Evolutionary conservation across 768 basidiomycete species (phyloP), one percentile per base, ranked within the genome.

Genomic region (Glaciozyma martinii): DNA sequence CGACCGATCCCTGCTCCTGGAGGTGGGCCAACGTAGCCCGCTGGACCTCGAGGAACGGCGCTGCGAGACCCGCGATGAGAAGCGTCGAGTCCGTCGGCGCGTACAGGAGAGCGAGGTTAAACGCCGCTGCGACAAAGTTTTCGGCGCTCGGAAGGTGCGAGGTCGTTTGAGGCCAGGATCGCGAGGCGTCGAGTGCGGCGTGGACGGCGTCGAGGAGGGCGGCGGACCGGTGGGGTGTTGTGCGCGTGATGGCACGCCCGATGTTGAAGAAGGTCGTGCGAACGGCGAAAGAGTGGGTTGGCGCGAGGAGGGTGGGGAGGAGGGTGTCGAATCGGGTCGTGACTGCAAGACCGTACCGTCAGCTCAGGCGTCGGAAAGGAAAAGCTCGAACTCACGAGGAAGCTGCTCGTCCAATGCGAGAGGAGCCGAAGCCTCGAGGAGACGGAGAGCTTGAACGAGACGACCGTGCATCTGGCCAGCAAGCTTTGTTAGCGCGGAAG

Each of bases 71-170:
- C 12, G 50, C 65, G 10, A 29, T 21, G 7, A 59, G 10, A 37
- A 70, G 68, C 4, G n/a, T 40, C 7, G 40, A n/a, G 3, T n/a
- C n/a, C 13, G 42, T 27, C 8, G 56, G 56, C 15, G 15, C 40
- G 42, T 43, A 44, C 13, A 56, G 44, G 21, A 53, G 65, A 5
- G 53, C 27, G 40, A 70, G 33, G 52, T 46, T 4, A 60, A 56
- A n/a, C 53, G 37, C n/a, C 53, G 65, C 44, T 7, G 58, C 29
- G 21, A 59, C 46, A 42, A 55, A 62, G 23, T 66, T 66, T 29
- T 70, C 65, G 0, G 65, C 62, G 12, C 60, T 46, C 0, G 68
- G 68, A 3, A 70, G 65, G 58, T 66, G 65, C 30, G 43, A 32
- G 52, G 21, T 59, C 16, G 2, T 46, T 33, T 5, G 40, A 1